These are phyloP conservation scores for Tylopilus sp. DNA, from an alignment of 768 basidiomycete species.

Conservation along the genomic window DNA sequence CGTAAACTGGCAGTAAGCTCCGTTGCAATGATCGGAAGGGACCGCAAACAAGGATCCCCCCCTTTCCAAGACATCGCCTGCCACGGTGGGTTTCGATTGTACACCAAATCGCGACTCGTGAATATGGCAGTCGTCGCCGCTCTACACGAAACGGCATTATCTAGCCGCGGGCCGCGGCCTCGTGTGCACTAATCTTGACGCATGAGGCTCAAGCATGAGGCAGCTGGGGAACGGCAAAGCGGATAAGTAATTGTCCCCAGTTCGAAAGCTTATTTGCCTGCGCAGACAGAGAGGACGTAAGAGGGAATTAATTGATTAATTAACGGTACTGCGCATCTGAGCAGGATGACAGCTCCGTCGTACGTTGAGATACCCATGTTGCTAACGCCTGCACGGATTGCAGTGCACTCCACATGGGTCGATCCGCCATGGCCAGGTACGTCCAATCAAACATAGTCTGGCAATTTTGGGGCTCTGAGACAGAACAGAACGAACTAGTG, in stretches of 20 bases:
- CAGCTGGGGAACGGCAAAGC: slow-evolving; percentile 6
- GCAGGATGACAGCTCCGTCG: background rate
- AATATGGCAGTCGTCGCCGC: background rate
- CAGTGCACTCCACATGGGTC: background rate
- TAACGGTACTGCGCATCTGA: background rate
- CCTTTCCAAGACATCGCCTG: background rate
- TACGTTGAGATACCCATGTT: background rate
- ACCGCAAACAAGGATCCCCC: background rate
- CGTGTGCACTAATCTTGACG: slow-evolving; percentile 9
- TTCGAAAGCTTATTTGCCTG: slow-evolving; percentile 16
- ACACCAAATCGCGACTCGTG: background rate
- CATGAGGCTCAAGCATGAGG: slow-evolving; percentile 3
- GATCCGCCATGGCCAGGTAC: background rate
- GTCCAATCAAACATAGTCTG: slow-evolving; percentile 11
- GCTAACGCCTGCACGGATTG: background rate
- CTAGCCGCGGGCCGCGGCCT: slow-evolving; percentile 21
- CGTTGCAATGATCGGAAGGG: slow-evolving; percentile 5
- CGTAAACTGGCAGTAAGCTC: slow-evolving; percentile 6
- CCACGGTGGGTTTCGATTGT: background rate
- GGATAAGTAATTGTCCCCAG: slow-evolving; percentile 1
- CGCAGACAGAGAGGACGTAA: slow-evolving; percentile 1
- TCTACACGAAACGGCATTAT: slow-evolving; percentile 1
- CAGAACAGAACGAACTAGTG: slow-evolving; percentile 4
- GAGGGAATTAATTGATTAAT: background rate
- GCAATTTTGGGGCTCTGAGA: slow-evolving; percentile 5